Base-by-base conservation (phyloP, 2,329 filamentous ascomycete genomes). In the Atkinsonella texensis region DNA sequence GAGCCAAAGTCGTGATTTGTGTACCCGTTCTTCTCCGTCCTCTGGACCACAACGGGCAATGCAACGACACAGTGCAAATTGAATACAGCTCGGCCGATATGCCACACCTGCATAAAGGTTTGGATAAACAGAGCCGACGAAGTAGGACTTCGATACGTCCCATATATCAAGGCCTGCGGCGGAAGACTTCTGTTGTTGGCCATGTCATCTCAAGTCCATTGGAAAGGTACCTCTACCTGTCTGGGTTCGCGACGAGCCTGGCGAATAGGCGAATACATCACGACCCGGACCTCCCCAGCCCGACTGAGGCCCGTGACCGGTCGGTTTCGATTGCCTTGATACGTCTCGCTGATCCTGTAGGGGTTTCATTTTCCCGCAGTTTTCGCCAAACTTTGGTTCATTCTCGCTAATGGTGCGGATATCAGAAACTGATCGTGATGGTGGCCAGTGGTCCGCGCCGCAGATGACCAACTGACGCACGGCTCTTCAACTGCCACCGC, bases 391-490 rank as follows among this genome's bases (percentile, higher is more conserved):
- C 11, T 15, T 12, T 15, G 35, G 6, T 28, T 28, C 6, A 15
- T 13, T 38, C 11, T 38, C 6, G 35, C 12, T 13, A 20, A 49
- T 42, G 20, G 38, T 9, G 20, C 23, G 12, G n/a, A 9, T 7
- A 9, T 13, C n/a, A 40, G 20, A 11, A 20, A 20, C 46, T 48
- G 35, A 40, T 49, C 15, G 18, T 12, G 32, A 49, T 43, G 17
- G 48, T 52, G 31, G 45, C 50, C 45, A 23, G 35, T 52, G 50
- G 46, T 40, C 46, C 50, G 50, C 50, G 45, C 50, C 50, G 50
- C 23, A 47, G 35, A 46, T 33, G 20, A 41, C 44, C 39, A 18
- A 23, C 20, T 23, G 18, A n/a, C 18, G 50, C 50, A 48, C 50
- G 46, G 50, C 3, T 18, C 49, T 23, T 42, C 23, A 6, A 11